Evolutionary conservation across 2,329 filamentous ascomycete species (phyloP), one percentile per base, ranked within the genome.

Genomic region (Aspergillus amoenus): DNA sequence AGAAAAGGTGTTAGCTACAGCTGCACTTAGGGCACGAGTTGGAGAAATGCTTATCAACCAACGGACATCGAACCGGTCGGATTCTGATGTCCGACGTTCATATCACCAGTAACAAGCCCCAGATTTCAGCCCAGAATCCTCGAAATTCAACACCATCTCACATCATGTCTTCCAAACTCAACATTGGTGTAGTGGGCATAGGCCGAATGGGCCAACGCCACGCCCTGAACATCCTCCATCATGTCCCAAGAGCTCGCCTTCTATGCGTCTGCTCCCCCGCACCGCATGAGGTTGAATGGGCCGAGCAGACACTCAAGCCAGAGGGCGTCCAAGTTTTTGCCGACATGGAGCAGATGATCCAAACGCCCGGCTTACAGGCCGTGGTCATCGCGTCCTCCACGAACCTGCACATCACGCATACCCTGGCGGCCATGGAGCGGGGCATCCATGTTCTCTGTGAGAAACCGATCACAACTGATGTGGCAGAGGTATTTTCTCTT

Each of bases 361-460:
- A 84, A 57, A 73, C 78, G 57, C 27, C 27, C 4, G 81, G 80
- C 12, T 68, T 85, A 1, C 76, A 84, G 64, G 82, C 82, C 1
- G 80, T 85, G 2, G 78, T 84, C 17, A 73, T 85, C 27, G 79
- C 81, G 1, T 81, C 80, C 3, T 80, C 79, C 17, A 85, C 83
- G 1, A 79, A 78, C 1, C 79, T 81, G 24, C 83, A 85, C 60
- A 82, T 82, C 2, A 78, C 83, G 59, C 81, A 85, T 64, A 77
- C 81, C 2, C 83, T 84, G 70, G 79, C 81, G 65, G 82, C 82
- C 12, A 84, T 85, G 55, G 69, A 81, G 44, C 76, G 77, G 3
- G 77, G 78, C 44, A 79, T 80, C 68, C 82, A 85, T 64, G 81
- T 84, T 1, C 73, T 85, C n/a, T 85, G 82, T 66, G 83, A 85